Evolutionary conservation across 345 rosid species (phyloP), one percentile per base, ranked within the genome.

Genomic region (Lepidium sativum): DNA sequence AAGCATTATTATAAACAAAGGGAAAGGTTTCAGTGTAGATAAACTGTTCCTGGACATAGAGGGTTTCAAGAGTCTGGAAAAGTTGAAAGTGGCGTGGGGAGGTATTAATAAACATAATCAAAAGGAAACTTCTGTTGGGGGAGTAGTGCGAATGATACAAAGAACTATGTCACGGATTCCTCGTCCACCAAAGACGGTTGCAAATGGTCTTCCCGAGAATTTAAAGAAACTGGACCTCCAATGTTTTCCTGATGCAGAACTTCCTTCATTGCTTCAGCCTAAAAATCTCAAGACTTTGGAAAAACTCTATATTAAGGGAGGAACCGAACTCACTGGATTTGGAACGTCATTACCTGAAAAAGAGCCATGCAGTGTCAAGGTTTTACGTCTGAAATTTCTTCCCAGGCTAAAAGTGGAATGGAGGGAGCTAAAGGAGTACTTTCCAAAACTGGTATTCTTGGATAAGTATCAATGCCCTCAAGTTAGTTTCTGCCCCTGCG

Each of bases 81-180:
- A 72, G 52, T 54, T 79, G 54, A 72, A 64, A 58, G 61, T 83
- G n/a, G 65, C 54, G 1, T 78, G 83, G 87, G 82, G 80, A 67
- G 79, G 75, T 27, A 67, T 63, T 6, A 61, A 39, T 25, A 11
- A 23, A 39, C 42, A 45, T 9, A 47, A 13, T 23, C 4, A 29
- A 59, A 17, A 40, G 34, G 1, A 3, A 9, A 4, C 32, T 8
- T 3, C 25, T 23, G 21, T 20, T 20, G 21, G 1, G 21, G 21
- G 21, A 20, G 21, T 20, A 1, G 21, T 20, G 21, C 21, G 21
- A 20, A 20, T 20, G 21, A 20, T 20, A 20, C 1, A 2, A 20
- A 20, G 2, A 20, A 20, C 21, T 20, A 1, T 20, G 1, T 20
- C 21, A 2, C 21, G 21, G 21, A 20, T 20, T 20, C 21, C 21